Percentiles rank a stretch among this genome's conserved stretches.
phyloP scores from a whole-genome alignment of 1,284 basidiomycete species.

The Austroboletus novae-zelandiae region DNA sequence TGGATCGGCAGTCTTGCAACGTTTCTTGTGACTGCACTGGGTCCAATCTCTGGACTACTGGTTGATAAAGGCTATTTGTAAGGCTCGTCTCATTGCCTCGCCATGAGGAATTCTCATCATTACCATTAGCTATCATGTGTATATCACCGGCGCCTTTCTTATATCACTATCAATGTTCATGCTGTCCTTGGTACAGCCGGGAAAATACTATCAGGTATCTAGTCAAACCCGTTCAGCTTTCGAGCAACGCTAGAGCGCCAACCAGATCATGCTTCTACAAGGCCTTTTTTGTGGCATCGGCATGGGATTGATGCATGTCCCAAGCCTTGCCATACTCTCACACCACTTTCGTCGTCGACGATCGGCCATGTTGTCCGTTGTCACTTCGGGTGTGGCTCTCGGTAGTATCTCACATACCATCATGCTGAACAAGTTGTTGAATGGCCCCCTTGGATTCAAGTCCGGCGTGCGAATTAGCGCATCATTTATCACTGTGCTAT shows the following conservation, averaged over 20 bases:
- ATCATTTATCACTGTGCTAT: slow-evolving; percentile 21
- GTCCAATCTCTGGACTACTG: slow-evolving; percentile 24
- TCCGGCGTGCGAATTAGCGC: slow-evolving; percentile 32
- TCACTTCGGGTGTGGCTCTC: slow-evolving; percentile 30
- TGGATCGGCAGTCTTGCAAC: slow-evolving; percentile 29
- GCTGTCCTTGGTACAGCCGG: slow-evolving; percentile 35
- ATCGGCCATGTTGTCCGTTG: slow-evolving; percentile 32
- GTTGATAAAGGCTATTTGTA: slow-evolving; percentile 35
- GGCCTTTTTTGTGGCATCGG: slow-evolving; percentile 34
- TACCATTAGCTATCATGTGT: slow-evolving; percentile 10
- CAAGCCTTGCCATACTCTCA: slow-evolving; percentile 33
- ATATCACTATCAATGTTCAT: slow-evolving; percentile 33
- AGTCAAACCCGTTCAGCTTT: neutral
- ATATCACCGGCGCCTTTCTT: slow-evolving; percentile 24
- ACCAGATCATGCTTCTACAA: slow-evolving; percentile 35
- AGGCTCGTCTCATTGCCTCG: neutral
- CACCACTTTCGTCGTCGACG: slow-evolving; percentile 36
- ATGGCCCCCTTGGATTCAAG: slow-evolving; percentile 24
- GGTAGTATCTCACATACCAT: slow-evolving; percentile 35
- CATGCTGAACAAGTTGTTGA: slow-evolving; percentile 41
- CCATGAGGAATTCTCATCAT: neutral
- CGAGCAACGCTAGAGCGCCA: neutral
- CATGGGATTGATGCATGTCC: slow-evolving; percentile 32
- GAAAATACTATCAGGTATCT: slow-evolving; percentile 35
- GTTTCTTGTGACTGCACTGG: slow-evolving; percentile 21